phyloP scores from a whole-genome alignment of 2,329 filamentous ascomycete genomes.

The Claviceps sp. region DNA sequence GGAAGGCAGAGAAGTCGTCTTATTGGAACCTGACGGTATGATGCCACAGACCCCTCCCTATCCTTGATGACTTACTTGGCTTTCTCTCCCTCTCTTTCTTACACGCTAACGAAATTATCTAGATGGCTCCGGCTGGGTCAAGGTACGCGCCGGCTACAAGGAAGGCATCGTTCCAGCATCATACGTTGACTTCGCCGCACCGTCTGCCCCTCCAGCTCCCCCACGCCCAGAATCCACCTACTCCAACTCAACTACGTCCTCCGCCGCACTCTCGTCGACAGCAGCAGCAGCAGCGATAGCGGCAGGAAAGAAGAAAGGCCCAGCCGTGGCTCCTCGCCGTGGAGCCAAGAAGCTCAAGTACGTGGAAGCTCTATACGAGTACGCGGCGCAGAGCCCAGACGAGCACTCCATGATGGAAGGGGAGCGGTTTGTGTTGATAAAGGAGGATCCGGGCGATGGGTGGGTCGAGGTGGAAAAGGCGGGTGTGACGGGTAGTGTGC shows the following conservation, averaged over 20 bases:
- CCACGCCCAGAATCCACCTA: slow-evolving; percentile 61
- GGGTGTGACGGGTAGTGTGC: slow-evolving; percentile 75
- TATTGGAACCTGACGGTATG: slow-evolving; percentile 78
- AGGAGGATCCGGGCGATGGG: slow-evolving; percentile 78
- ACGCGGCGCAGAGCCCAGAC: slow-evolving; percentile 68
- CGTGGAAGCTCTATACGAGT: slow-evolving; percentile 86
- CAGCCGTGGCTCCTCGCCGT: slow-evolving; percentile 76
- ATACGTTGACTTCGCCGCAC: slow-evolving; percentile 59
- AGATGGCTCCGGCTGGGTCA: slow-evolving; percentile 91
- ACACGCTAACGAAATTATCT: neutral
- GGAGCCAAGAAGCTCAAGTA: slow-evolving; percentile 91
- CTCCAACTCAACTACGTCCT: slow-evolving; percentile 49
- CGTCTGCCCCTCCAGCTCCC: slow-evolving; percentile 26
- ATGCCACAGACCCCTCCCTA: neutral
- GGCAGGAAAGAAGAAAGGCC: slow-evolving; percentile 70
- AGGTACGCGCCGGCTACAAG: slow-evolving; percentile 58
- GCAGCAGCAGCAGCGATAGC: neutral
- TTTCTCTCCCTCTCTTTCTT: neutral
- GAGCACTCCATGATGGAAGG: slow-evolving; percentile 88
- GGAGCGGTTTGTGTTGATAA: slow-evolving; percentile 81
- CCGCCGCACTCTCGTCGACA: slow-evolving; percentile 17
- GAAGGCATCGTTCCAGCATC: slow-evolving; percentile 79
- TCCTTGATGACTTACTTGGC: neutral
- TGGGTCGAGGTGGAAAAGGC: slow-evolving; percentile 96
- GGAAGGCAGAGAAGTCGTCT: slow-evolving; percentile 63